Evolutionary conservation across 1,139 yeast species (phyloP), one percentile per base, ranked within the genome.

Genomic region (Nakaseomyces glabratus): DNA sequence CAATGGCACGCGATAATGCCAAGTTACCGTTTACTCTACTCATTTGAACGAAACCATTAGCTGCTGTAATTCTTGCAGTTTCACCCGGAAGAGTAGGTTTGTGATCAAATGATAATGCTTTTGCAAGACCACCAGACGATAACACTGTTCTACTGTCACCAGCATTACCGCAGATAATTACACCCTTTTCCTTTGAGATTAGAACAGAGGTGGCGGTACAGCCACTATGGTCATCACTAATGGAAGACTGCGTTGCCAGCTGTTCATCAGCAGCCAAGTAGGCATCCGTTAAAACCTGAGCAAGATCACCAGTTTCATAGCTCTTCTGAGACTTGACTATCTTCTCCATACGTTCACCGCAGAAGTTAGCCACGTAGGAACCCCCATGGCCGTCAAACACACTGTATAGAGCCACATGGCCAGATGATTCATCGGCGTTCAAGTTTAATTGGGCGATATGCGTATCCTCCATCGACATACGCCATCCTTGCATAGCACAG

Each of bases 341-440:
- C 36, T 69, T 63, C 56, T 79, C 88, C 43, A 86, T 68, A 48
- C 76, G 71, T 36, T 76, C 78, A 20, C 98, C 97, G 23, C 95
- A 76, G 60, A 75, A 90, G 37, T 77, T 68, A 33, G 99, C 97
- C 33, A 88, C 93, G 46, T 75, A 75, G 45, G 82, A 86, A 45
- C 97, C 98, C 36, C 98, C 98, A 57, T 90, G 98, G 36, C 99
- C 98, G 57, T 90, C 98, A 58, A 82, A 93, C 15, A 90, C 95
- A 30, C 90, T 95, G 56, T 88, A 90, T 52, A 86, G 84, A 9
- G 95, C 80, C 21, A 79, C 65, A 49, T 74, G 76, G 16, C 69
- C 61, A 3, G 52, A 51, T 4, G 40, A 44, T 1, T 39, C 42
- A 12, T 42, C 45, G 7, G 90, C 76, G 33, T 93, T 73, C 16